A percentile compares a stretch with the other conserved stretches of the same genome.
Evolutionary conservation across 2,329 filamentous ascomycete genomes (phyloP).

Genomic region (Emmonsiellopsis sp.): DNA sequence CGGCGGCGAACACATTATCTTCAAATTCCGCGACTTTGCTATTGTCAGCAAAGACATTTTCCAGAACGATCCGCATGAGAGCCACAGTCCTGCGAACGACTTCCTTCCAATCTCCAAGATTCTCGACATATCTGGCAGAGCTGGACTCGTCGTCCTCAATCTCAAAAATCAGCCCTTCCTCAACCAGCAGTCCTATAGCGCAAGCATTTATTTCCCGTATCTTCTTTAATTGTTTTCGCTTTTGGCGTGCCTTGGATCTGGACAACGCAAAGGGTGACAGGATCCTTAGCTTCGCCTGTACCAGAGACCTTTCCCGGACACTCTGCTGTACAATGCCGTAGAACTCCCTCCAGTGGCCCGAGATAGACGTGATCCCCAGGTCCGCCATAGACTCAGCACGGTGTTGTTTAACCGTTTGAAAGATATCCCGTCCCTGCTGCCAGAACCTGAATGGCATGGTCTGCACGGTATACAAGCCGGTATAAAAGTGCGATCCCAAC

Average conservation of each 20-base stretch:
- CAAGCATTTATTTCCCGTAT: slow-evolving; percentile 75
- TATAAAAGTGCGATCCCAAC: slow-evolving; percentile 66
- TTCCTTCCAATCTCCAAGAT: slow-evolving; percentile 54
- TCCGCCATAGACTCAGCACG: slow-evolving; percentile 19
- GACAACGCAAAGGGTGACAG: slow-evolving; percentile 70
- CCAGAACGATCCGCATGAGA: slow-evolving; percentile 77
- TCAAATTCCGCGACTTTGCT: slow-evolving; percentile 46
- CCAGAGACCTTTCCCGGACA: slow-evolving; percentile 62
- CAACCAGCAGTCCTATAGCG: slow-evolving; percentile 76
- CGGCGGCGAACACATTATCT: slow-evolving; percentile 45
- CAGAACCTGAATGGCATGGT: slow-evolving; percentile 70
- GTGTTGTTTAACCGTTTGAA: slow-evolving; percentile 41
- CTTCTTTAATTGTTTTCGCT: slow-evolving; percentile 61
- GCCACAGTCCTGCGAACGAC: slow-evolving; percentile 72
- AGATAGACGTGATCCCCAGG: slow-evolving; percentile 14
- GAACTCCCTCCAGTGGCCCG: slow-evolving; percentile 51
- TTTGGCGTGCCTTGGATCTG: slow-evolving; percentile 64
- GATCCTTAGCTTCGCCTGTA: slow-evolving; percentile 61
- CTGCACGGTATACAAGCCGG: slow-evolving; percentile 75
- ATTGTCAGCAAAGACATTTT: slow-evolving; percentile 58
- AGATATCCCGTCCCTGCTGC: slow-evolving; percentile 63
- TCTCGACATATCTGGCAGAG: slow-evolving; percentile 42
- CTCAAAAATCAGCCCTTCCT: slow-evolving; percentile 68
- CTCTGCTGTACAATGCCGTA: slow-evolving; percentile 72
- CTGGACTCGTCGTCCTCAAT: slow-evolving; percentile 53